These are phyloP conservation scores for Leccinum imitatum DNA, from an alignment of 768 basidiomycete species.

Conservation along the genomic window DNA sequence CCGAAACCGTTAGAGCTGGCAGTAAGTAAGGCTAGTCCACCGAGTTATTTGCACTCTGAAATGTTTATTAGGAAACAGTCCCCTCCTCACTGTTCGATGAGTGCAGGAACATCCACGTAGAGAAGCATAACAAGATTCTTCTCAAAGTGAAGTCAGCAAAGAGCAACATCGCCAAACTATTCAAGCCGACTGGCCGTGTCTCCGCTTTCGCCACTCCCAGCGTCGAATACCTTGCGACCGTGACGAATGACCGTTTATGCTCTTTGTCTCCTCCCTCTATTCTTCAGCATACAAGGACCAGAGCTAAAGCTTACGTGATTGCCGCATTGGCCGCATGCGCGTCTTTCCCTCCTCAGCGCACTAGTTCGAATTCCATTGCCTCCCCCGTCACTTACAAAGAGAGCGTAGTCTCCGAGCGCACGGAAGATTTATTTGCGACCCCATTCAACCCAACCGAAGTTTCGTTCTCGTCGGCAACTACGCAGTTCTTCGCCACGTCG, in stretches of 20 bases:
- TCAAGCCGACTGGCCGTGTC: slow-evolving; percentile 9
- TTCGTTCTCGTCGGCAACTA: background rate
- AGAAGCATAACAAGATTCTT: slow-evolving; percentile 10
- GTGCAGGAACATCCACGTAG: background rate
- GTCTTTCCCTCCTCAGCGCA: background rate
- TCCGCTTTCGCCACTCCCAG: background rate
- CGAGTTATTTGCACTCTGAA: background rate
- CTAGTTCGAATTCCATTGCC: background rate
- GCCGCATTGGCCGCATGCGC: background rate
- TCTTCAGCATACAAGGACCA: background rate
- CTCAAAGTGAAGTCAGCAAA: slow-evolving; percentile 15
- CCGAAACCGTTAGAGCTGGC: slow-evolving; percentile 1
- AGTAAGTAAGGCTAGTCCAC: slow-evolving; percentile 3
- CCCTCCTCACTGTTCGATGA: background rate
- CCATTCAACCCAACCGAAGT: background rate
- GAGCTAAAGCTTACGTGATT: background rate
- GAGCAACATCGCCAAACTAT: slow-evolving; percentile 15
- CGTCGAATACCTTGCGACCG: background rate
- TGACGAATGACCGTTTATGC: background rate
- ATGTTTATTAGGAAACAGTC: background rate
- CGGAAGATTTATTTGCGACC: background rate
- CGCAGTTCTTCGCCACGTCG: background rate
- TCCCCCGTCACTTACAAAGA: background rate
- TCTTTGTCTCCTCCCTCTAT: background rate
- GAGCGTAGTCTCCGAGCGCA: background rate